Evolutionary conservation across 129 eudicot genomes (phyloP).

Genomic region (Centrapalus pauciflorus): DNA sequence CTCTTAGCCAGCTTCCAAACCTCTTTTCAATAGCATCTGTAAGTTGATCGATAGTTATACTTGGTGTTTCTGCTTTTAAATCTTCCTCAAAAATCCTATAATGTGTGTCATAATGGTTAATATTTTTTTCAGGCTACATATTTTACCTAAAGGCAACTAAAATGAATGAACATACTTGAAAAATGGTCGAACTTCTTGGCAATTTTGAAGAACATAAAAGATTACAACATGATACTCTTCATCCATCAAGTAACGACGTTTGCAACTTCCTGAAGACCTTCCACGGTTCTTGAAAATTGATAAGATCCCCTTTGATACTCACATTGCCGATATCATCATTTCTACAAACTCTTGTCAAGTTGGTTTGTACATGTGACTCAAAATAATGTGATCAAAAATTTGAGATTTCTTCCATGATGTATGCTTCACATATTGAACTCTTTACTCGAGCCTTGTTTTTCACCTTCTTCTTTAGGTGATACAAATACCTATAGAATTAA

Average conservation of each 20-base stretch:
- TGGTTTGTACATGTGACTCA: background rate
- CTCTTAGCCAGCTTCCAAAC: too few relatives aligned
- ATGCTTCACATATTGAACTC: slow-evolving; percentile 1
- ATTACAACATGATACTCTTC: background rate
- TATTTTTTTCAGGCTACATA: too few relatives aligned
- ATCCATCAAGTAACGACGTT: background rate
- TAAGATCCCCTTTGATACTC: background rate
- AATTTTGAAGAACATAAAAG: slow-evolving; percentile 3
- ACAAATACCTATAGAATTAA: background rate
- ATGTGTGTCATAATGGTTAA: background rate
- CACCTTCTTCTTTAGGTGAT: background rate
- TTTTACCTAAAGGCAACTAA: background rate
- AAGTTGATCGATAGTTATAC: too few relatives aligned
- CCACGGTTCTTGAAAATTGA: background rate
- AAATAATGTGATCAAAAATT: slow-evolving; percentile 1
- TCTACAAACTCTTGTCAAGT: background rate
- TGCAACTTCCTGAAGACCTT: background rate
- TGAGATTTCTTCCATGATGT: slow-evolving; percentile 2
- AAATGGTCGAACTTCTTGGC: background rate
- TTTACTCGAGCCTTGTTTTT: slow-evolving; percentile 5
- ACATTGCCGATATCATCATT: background rate
- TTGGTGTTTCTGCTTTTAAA: too few relatives aligned
- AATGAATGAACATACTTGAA: slow-evolving; percentile 7
- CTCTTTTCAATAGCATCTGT: too few relatives aligned
- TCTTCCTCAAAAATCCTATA: slow-evolving; percentile 3